A percentile compares a stretch with the other conserved stretches of the same genome.
Evolutionary conservation across 2,329 filamentous ascomycete genomes (phyloP).

Genomic region (Simplicillium sp.): DNA sequence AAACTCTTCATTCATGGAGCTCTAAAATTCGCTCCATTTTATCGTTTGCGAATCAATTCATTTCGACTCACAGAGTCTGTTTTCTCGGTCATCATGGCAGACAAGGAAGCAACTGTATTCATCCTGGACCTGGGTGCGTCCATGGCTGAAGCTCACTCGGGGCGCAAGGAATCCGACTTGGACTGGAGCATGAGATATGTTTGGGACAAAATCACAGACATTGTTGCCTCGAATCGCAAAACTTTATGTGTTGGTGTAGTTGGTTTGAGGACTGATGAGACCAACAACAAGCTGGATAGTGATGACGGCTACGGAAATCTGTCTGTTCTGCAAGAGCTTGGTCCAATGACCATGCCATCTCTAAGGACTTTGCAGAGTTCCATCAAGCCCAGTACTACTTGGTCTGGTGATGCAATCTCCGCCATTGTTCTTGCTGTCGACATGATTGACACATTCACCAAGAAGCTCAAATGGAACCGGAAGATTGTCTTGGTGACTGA

Average conservation of each 20-base stretch:
- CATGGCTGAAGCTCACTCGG: slow-evolving; percentile 67
- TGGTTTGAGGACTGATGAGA: slow-evolving; percentile 72
- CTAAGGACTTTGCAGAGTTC: slow-evolving; percentile 53
- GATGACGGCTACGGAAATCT: slow-evolving; percentile 75
- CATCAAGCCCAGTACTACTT: slow-evolving; percentile 58
- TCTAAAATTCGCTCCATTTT: slow-evolving; percentile 1
- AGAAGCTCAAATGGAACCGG: slow-evolving; percentile 71
- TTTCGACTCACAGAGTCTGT: not conserved
- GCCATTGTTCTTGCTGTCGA: slow-evolving; percentile 78
- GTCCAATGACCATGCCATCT: slow-evolving; percentile 53
- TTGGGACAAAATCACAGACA: slow-evolving; percentile 78
- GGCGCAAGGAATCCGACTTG: slow-evolving; percentile 68
- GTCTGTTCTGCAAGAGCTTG: slow-evolving; percentile 62
- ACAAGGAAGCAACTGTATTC: slow-evolving; percentile 89
- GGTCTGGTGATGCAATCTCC: slow-evolving; percentile 75
- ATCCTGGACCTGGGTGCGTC: slow-evolving; percentile 80
- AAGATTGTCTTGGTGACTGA: slow-evolving; percentile 82
- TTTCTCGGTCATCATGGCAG: slow-evolving; percentile 54
- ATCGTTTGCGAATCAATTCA: not conserved
- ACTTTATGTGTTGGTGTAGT: slow-evolving; percentile 69
- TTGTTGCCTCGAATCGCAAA: slow-evolving; percentile 57
- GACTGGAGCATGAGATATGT: slow-evolving; percentile 87
- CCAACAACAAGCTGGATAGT: slow-evolving; percentile 56
- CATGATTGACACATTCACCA: slow-evolving; percentile 74
- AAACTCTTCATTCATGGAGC: too few relatives aligned